These are phyloP conservation scores for Globisporangium takayamanum DNA, from an alignment of 352 stramenopile species.

Conservation along the genomic window DNA sequence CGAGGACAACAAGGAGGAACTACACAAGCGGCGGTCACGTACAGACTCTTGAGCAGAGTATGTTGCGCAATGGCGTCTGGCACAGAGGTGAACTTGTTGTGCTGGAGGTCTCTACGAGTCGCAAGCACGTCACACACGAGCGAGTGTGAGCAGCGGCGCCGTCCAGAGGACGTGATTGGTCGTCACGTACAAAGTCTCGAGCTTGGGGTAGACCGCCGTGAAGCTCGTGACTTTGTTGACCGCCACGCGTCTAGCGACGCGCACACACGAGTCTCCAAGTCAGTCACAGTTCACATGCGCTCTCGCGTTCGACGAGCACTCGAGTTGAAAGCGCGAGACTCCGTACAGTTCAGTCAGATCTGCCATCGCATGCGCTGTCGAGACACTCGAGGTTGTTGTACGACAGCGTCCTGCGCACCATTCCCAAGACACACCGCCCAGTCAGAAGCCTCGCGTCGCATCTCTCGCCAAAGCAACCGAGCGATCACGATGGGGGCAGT, in stretches of 20 bases:
- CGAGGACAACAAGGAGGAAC: too few species aligned
- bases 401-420: background rate
- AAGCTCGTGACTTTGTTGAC: slow-evolving; percentile 3
- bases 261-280: background rate
- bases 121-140: too few species aligned
- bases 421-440: too few species aligned
- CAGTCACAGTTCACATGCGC: background rate
- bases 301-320: too few species aligned
- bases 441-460: too few species aligned
- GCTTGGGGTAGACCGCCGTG: slow-evolving; percentile 1
- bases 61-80: background rate
- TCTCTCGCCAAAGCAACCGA: background rate
- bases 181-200: background rate
- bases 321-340: too few species aligned
- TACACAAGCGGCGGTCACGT: background rate
- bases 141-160: background rate
- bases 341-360: too few species aligned
- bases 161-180: too few species aligned
- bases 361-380: background rate
- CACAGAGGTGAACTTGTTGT: slow-evolving; percentile 4
- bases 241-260: background rate
- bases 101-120: background rate
- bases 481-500: background rate
- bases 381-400: slow-evolving; percentile 5
- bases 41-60: slow-evolving; percentile 3